Base-by-base conservation (phyloP, 192 early-diverging fungal species). In the Haplosporangium gracile region DNA sequence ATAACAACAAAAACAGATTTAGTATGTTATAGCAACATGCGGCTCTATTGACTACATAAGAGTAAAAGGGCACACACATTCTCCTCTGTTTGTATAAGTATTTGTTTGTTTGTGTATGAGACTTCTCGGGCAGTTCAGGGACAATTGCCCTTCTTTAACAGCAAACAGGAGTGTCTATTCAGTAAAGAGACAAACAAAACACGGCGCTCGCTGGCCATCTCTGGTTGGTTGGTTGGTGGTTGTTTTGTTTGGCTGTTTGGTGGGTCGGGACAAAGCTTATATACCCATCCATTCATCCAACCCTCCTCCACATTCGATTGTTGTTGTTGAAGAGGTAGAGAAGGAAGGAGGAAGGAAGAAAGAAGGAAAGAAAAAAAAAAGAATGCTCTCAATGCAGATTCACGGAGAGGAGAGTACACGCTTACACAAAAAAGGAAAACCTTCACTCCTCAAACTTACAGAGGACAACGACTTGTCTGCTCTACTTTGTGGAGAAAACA, bases 401-500 rank as follows among this genome's bases (percentile, higher is more conserved):
- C 26, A 32, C 29, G 11, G 60, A 65, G 26, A 32, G 9, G 26
- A 65, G 11, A 26, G n/a, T 57, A 65, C 29, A 15, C 60, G 11
- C 26, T 10, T 29, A 15, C n/a, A 65, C 55, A 32, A 29, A 65
- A n/a, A 32, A 65, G 26, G 24, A 57, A 65, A 65, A 51, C 49
- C 60, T 32, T 65, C 26, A 29, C 60, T 26, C 57, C 7, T 26
- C 57, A 26, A 63, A 63, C 57, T 49, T 11, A 11, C 42, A 49
- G 15, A 16, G 47, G 47, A 63, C 26, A 7, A 15, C 60, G 60
- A 65, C 60, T 32, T 65, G 60, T 65, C 2, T 65, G 60, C 60
- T 65, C 60, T 65, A 65, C 60, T 65, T 65, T 65, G 60, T 65
- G 60, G 60, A 65, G 60, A 65, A 65, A 65, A 26, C n/a, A 65